Percentiles rank a stretch among this genome's conserved stretches.
Conservation (phyloP, 2,329 filamentous ascomycete species). For the Aspergillus awamori region DNA sequence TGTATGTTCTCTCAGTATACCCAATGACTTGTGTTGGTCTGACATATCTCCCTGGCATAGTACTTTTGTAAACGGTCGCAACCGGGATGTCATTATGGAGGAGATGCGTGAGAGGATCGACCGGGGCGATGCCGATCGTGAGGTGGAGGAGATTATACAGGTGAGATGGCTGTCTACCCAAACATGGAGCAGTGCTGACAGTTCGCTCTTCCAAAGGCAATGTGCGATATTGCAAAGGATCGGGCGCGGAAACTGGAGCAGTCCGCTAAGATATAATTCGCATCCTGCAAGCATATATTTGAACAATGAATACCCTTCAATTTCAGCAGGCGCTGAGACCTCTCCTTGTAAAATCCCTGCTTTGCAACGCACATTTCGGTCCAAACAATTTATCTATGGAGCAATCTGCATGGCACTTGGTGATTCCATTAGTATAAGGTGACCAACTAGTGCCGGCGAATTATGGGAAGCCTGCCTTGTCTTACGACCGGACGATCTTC, state of each 20-base stretch:
- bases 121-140: conserved; percentile 64
- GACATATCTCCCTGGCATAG: conserved; percentile 38
- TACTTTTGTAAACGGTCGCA: conserved; percentile 85
- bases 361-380: no score
- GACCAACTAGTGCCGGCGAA: no score
- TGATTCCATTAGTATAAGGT: no score
- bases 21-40: not conserved
- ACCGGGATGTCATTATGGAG: conserved; percentile 72
- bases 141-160: conserved; percentile 74
- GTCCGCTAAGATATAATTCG: conserved; percentile 10
- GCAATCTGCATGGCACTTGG: no score
- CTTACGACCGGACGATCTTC: no score
- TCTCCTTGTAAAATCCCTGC: no score
- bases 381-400: no score
- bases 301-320: not conserved
- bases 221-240: conserved; percentile 88
- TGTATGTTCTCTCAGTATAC: conserved; percentile 14
- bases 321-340: not conserved
- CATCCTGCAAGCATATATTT: not conserved
- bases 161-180: conserved; percentile 49
- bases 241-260: conserved; percentile 66
- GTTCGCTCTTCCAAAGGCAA: conserved; percentile 61
- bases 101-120: conserved; percentile 78
- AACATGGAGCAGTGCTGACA: conserved; percentile 8
- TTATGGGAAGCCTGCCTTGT: no score